Percentiles rank a stretch among this genome's conserved stretches.
phyloP scores from a whole-genome alignment of 495 filamentous ascomycete species.

The Bombardia bombarda region DNA sequence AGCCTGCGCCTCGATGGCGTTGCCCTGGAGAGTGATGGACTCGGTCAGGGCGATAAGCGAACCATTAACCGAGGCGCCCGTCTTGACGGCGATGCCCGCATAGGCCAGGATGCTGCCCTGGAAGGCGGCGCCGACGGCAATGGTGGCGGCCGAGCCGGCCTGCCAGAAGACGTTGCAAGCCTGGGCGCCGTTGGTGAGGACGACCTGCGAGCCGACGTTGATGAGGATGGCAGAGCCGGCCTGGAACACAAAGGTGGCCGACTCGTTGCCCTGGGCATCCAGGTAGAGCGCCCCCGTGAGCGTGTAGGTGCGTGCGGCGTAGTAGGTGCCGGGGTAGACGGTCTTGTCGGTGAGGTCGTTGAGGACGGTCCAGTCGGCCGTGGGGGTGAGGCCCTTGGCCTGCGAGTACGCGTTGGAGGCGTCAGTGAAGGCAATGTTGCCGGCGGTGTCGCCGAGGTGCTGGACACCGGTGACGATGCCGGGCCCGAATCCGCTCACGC shows the following conservation, averaged over 20 bases:
- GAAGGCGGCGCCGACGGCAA: neutral
- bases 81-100: neutral
- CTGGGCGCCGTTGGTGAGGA: conserved; percentile 1
- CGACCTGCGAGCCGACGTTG: neutral
- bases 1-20: no score
- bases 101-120: conserved; percentile 1
- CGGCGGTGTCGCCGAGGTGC: neutral
- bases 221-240: neutral
- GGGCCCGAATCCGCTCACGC: neutral
- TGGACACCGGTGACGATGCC: neutral
- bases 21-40: neutral
- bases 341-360: neutral
- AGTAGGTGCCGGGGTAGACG: neutral
- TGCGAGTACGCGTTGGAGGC: neutral
- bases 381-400: neutral
- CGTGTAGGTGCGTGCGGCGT: neutral
- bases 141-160: neutral
- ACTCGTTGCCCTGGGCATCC: neutral
- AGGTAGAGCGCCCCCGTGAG: neutral
- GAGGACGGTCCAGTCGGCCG: neutral
- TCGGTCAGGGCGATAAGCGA: neutral
- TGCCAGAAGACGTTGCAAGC: conserved; percentile 3
- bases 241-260: neutral
- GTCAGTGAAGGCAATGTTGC: neutral
- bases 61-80: neutral